Evolutionary conservation across 2,329 filamentous ascomycete genomes (phyloP).

Genomic region (Fusarium napiforme): DNA sequence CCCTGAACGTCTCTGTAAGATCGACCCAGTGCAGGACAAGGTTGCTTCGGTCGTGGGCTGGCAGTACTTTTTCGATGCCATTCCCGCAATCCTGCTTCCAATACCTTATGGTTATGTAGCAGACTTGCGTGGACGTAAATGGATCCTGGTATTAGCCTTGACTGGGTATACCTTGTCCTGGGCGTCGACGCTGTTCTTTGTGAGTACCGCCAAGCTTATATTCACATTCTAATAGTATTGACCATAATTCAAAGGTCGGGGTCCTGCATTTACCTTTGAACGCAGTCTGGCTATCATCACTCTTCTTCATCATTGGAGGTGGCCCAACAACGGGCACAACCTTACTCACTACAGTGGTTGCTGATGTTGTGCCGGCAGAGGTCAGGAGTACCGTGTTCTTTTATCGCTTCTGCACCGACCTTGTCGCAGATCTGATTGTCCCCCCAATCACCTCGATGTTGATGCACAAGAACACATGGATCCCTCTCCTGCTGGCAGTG

Average conservation of each 20-base stretch:
- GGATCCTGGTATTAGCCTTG: not conserved
- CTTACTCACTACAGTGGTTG: slow-evolving; percentile 1
- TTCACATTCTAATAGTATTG: not conserved
- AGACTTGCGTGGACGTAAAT: slow-evolving; percentile 1
- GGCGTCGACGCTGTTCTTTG: not conserved
- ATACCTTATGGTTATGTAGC: not conserved
- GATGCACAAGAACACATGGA: slow-evolving; percentile 6
- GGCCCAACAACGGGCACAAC: slow-evolving; percentile 4
- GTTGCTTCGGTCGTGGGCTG: slow-evolving; percentile 3
- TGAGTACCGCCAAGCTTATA: not conserved
- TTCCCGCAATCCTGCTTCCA: not conserved
- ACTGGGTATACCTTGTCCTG: slow-evolving; percentile 1
- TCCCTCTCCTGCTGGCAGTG: not conserved
- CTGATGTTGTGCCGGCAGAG: not conserved
- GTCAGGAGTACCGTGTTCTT: slow-evolving; percentile 3
- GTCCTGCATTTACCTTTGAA: not conserved
- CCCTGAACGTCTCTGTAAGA: not conserved
- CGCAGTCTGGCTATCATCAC: not conserved
- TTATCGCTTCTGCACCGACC: slow-evolving; percentile 2
- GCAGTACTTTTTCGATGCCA: slow-evolving; percentile 10
- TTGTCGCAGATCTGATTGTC: not conserved
- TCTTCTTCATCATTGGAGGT: slow-evolving; percentile 1
- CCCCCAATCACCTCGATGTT: not conserved
- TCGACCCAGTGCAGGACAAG: not conserved
- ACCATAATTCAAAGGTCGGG: not conserved